Percentiles rank a stretch among this genome's conserved stretches.
These are phyloP conservation scores for Corymbia citriodora DNA, from an alignment of 441 rosid species.

Conservation along the genomic window DNA sequence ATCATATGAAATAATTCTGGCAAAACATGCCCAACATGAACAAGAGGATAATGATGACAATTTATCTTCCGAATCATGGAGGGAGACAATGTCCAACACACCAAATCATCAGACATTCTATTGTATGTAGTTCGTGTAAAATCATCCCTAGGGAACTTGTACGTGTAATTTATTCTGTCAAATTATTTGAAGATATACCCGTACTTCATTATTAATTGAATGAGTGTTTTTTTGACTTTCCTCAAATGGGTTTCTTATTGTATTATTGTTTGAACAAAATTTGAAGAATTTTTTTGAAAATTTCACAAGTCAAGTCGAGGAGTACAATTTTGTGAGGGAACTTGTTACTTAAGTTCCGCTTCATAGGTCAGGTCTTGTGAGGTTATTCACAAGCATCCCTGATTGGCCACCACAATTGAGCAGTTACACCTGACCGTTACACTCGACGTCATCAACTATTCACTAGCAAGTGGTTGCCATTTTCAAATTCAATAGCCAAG, in stretches of 20 bases:
- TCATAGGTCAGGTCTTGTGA: not conserved
- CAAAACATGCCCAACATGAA: not conserved
- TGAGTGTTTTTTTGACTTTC: not conserved
- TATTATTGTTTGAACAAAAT: not conserved
- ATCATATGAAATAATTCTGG: not conserved
- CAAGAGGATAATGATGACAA: not conserved
- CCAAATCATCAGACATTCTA: not conserved
- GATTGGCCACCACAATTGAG: not conserved
- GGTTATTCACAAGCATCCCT: not conserved
- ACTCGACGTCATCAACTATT: not conserved
- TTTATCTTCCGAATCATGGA: not conserved
- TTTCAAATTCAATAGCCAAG: not conserved
- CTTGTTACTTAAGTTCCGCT: not conserved
- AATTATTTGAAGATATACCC: not conserved
- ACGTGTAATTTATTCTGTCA: not conserved
- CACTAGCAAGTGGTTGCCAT: not conserved
- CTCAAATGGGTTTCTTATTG: not conserved
- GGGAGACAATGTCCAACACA: not conserved
- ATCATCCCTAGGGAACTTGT: not conserved
- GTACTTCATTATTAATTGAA: not conserved
- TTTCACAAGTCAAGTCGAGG: not conserved
- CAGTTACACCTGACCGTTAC: not conserved
- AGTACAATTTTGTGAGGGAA: not conserved
- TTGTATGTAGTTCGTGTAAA: not conserved
- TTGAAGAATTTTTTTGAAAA: not conserved